Percentiles rank a stretch among this genome's conserved stretches.
phyloP scores from a whole-genome alignment of 805 yeast species.

The Teunomyces lycoperdinae region DNA sequence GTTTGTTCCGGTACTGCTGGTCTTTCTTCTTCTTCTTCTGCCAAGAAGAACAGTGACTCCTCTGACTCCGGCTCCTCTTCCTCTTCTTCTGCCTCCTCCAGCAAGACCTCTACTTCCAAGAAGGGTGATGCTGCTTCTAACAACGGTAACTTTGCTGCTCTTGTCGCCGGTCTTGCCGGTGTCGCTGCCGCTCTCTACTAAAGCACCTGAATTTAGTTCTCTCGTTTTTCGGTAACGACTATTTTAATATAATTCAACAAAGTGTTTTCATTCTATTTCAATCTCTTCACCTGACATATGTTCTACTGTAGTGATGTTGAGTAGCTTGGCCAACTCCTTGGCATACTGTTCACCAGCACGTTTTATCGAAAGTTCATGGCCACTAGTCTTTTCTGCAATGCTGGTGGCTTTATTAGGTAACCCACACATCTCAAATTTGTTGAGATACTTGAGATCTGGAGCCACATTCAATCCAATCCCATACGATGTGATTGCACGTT shows the following conservation, averaged over 20 bases:
- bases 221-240: not conserved
- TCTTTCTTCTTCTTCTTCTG: conserved; percentile 43
- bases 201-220: conserved; percentile 1
- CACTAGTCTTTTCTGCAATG: conserved; percentile 18
- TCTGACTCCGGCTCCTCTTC: conserved; percentile 27
- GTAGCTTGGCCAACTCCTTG: conserved; percentile 33
- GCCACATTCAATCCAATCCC: conserved; percentile 80
- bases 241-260: not conserved
- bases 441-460: conserved; percentile 71
- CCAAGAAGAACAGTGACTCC: conserved; percentile 30
- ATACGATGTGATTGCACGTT: conserved; percentile 81
- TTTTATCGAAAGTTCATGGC: conserved; percentile 6
- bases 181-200: conserved; percentile 37
- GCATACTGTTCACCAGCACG: conserved; percentile 34
- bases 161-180: conserved; percentile 33
- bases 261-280: conserved; percentile 2
- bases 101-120: conserved; percentile 18
- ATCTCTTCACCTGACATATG: conserved; percentile 33
- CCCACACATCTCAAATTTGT: conserved; percentile 82
- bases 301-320: conserved; percentile 33
- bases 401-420: conserved; percentile 51
- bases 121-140: conserved; percentile 24
- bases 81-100: conserved; percentile 18
- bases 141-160: conserved; percentile 23
- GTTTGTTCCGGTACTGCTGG: conserved; percentile 62